These are phyloP conservation scores for Paraurostyla sp. DNA, from an alignment of 73 alveolate species.

Conservation along the genomic window DNA sequence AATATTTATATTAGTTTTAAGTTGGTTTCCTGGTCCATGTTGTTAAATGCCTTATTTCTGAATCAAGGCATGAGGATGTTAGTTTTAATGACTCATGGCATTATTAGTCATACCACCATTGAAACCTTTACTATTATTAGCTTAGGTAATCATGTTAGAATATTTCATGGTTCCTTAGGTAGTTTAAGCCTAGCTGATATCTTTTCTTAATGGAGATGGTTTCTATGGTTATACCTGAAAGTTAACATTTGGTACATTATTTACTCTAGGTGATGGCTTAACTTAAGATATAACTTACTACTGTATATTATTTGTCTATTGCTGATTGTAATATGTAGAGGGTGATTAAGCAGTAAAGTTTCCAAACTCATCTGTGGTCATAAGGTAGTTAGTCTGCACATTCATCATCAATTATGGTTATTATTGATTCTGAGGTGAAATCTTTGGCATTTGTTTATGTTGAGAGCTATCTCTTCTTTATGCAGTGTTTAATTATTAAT, in stretches of 20 bases:
- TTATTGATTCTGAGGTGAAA: background rate
- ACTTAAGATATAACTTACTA: background rate
- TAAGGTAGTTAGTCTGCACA: background rate
- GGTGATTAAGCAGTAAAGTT: conserved; percentile 15
- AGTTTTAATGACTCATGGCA: background rate
- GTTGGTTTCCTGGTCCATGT: background rate
- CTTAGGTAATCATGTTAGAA: background rate
- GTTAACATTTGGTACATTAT: too few relatives aligned
- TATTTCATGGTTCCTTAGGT: background rate
- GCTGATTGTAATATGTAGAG: background rate
- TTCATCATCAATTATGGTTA: conserved; percentile 5
- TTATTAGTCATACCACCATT: background rate
- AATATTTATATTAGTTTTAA: background rate
- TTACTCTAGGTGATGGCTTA: conserved; percentile 37
- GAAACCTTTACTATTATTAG: background rate
- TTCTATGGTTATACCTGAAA: background rate
- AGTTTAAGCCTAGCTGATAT: background rate
- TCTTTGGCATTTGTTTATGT: background rate
- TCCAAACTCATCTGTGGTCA: background rate
- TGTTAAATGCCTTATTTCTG: too few relatives aligned
- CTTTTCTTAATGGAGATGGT: conserved; percentile 31
- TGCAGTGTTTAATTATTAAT: background rate
- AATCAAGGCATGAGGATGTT: background rate
- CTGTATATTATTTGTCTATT: background rate
- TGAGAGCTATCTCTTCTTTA: background rate